Base-by-base conservation (phyloP, 164 flowering plant species). In the Euptelea pleiosperma region DNA sequence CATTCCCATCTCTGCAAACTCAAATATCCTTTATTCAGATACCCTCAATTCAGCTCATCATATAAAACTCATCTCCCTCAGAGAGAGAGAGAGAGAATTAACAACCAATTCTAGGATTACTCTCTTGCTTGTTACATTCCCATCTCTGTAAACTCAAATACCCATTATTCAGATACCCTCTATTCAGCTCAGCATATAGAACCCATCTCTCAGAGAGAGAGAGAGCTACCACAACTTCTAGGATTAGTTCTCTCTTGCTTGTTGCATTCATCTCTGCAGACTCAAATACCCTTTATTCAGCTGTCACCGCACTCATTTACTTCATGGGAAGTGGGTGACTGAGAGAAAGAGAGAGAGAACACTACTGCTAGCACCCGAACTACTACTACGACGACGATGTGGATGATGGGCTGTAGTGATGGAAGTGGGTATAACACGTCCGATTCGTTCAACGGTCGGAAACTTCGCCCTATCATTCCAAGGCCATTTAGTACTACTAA, bases 331-430 rank as follows among this genome's bases (percentile, higher is more conserved):
- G n/a, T n/a, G n/a, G n/a, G n/a, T n/a, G 21, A 15, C 25, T 9
- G 15, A 33, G 44, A 31, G 61, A 16, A 33, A 48, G 49, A 43
- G 19, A 24, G n/a, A 50, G 25, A 25, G 16, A 11, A 15, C 15
- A 3, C 46, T 15, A 11, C 19, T 52, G 18, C 33, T 35, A 21
- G 18, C 21, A 9, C 19, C n/a, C n/a, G n/a, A n/a, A n/a, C n/a
- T n/a, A n/a, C 10, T 33, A 33, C 15, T 21, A 28, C 14, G 25
- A 35, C 52, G 0, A 63, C 46, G 31, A 81, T 79, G 87, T 81
- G 85, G 87, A 81, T 75, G 84, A 75, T 83, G 87, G 90, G 87
- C n/a, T 84, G 79, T 61, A 75, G 73, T 40, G 82, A 80, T 30
- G 75, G 69, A 15, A 76, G 71, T 0, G 83, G 82, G 15, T 58